Conservation (phyloP, 768 basidiomycete species). For the Melanogaster broomeanus region DNA sequence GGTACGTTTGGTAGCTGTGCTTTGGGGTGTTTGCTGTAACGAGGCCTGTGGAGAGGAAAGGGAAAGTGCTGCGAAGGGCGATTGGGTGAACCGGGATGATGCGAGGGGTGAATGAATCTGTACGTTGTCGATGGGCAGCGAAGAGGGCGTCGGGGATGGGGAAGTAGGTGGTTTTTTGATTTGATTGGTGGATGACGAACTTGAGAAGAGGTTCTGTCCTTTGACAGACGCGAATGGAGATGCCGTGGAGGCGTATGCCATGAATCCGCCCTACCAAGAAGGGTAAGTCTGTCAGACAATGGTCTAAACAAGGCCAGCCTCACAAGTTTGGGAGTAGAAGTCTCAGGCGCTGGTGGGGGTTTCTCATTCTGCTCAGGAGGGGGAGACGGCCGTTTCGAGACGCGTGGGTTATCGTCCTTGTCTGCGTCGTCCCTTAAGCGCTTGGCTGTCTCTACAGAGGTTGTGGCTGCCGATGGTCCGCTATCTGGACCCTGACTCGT, state of each 20-base stretch:
- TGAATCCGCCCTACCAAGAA: slow-evolving; percentile 61
- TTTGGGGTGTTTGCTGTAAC: slow-evolving; percentile 20
- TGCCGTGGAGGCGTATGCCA: slow-evolving; percentile 73
- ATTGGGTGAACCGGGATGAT: slow-evolving; percentile 21
- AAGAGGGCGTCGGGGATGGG: slow-evolving; percentile 19
- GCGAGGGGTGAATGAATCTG: slow-evolving; percentile 19
- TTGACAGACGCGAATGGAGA: slow-evolving; percentile 78
- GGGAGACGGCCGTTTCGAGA: slow-evolving; percentile 62
- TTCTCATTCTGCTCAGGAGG: slow-evolving; percentile 55
- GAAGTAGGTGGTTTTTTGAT: slow-evolving; percentile 28
- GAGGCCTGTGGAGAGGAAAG: slow-evolving; percentile 18
- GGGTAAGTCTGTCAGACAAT: slow-evolving; percentile 12
- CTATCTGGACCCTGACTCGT: slow-evolving; percentile 58
- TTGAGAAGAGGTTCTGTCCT: slow-evolving; percentile 56
- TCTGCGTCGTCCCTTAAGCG: slow-evolving; percentile 64
- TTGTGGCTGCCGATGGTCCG: slow-evolving; percentile 20
- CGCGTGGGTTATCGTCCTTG: slow-evolving; percentile 62
- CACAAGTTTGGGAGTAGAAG: slow-evolving; percentile 49
- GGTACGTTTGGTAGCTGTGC: slow-evolving; percentile 48
- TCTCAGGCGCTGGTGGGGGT: slow-evolving; percentile 12
- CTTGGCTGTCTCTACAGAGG: slow-evolving; percentile 46
- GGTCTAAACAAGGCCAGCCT: slow-evolving; percentile 22
- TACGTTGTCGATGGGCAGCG: slow-evolving; percentile 24
- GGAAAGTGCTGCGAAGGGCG: slow-evolving; percentile 21
- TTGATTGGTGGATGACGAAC: slow-evolving; percentile 22